Conservation (phyloP, 352 stramenopile genomes). For the Phytophthora agathidicida region DNA sequence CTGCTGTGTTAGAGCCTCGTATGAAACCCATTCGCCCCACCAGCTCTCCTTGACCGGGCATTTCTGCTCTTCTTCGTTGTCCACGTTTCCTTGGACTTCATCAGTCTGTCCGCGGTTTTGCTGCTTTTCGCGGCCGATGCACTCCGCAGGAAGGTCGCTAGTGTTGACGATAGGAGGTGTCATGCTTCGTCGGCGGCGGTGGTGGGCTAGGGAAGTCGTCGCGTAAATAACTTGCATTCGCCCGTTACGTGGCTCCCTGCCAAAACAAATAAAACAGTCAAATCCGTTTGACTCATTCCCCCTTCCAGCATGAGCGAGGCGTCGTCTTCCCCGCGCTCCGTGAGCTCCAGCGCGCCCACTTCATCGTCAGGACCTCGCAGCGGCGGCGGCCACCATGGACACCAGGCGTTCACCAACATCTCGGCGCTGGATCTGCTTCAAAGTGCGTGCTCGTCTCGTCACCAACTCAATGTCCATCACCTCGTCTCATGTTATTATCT, state of each 20-base stretch:
- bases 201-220: no score
- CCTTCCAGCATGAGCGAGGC: conserved; percentile 34
- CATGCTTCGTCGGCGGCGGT: no score
- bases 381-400: not conserved
- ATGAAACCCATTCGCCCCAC: conserved; percentile 3
- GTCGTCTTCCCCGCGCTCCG: conserved; percentile 35
- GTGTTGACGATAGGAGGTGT: not conserved
- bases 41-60: not conserved
- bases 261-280: conserved; percentile 8
- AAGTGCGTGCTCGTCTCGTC: conserved; percentile 38
- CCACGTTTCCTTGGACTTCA: not conserved
- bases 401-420: conserved; percentile 25
- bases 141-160: conserved; percentile 15
- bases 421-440: conserved; percentile 74
- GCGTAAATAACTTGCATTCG: no score
- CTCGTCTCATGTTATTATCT: conserved; percentile 2
- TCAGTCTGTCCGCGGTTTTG: not conserved
- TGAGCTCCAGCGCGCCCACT: conserved; percentile 20
- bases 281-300: conserved; percentile 1
- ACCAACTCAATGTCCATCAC: not conserved
- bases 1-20: not conserved
- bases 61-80: conserved; percentile 1
- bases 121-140: conserved; percentile 5
- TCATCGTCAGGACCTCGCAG: conserved; percentile 11
- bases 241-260: conserved; percentile 1